Evolutionary conservation across 2,329 filamentous ascomycete genomes (phyloP), one percentile per base, ranked within the genome.

Genomic region (Paracamarosporium sp.): DNA sequence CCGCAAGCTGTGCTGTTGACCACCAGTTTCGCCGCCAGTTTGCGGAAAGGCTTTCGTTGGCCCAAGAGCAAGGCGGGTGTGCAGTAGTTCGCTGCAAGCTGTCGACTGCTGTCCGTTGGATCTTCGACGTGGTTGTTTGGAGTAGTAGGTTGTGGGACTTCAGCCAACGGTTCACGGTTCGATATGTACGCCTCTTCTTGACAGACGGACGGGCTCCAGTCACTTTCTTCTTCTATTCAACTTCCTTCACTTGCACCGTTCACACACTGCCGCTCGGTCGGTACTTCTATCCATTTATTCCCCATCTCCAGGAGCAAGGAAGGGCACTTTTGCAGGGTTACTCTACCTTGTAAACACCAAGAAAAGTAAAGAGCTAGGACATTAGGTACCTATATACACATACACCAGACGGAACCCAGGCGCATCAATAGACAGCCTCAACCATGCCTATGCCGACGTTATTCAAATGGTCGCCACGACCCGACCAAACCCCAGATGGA

Each of bases 1-100:
- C 22, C 45, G 73, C 70, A 62, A 76, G 67, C 69, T 63, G 71
- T 70, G 67, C 69, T 75, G 68, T 69, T 62, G 62, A 73, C 67
- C 64, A 61, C 62, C 64, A 65, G 73, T 75, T 75, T 75, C 72
- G 70, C 59, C 65, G 70, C 66, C 70, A 61, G 66, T 6, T 48
- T 62, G 50, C 47, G 62, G 66, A 59, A 60, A 48, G 56, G 62
- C 65, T 53, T 69, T 74, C 67, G 69, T 75, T 75, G 74, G 72
- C 51, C 53, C 50, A 59, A 55, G 43, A 65, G 53, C 53, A 24
- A 41, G 40, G 59, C 52, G 57, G 52, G 48, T 28, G 41, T 54
- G 41, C 52, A 36, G 41, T 45, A 35, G 52, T 53, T 45, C 53
- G 46, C 31, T 31, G 41, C 13, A 20, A n/a, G 31, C 45, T 24